A percentile compares a stretch with the other conserved stretches of the same genome.
Conservation (phyloP, 2,329 filamentous ascomycete genomes). For the Clonostachys solani region DNA sequence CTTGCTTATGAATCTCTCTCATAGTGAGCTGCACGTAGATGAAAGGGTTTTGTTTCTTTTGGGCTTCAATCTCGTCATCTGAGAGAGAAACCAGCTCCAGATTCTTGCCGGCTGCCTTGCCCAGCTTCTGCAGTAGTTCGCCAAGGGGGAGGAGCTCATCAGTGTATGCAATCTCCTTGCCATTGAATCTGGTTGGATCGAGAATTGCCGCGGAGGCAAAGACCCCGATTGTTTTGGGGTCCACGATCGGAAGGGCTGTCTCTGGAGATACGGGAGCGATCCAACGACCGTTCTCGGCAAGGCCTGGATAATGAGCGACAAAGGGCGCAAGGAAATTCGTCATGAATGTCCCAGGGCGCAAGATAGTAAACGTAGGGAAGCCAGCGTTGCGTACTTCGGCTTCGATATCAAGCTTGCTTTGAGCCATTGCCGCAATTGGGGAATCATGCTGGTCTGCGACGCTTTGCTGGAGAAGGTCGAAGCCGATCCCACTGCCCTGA, state of each 20-base stretch:
- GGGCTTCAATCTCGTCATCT: slow-evolving; percentile 29
- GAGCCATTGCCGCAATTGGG: slow-evolving; percentile 15
- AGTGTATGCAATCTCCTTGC: slow-evolving; percentile 30
- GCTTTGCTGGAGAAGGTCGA: slow-evolving; percentile 16
- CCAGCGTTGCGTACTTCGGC: slow-evolving; percentile 20
- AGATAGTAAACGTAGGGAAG: slow-evolving; percentile 39
- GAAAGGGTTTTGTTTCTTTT: slow-evolving; percentile 27
- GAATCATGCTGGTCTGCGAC: neutral
- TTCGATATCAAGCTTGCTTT: slow-evolving; percentile 37
- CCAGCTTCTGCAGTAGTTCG: slow-evolving; percentile 28
- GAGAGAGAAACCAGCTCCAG: slow-evolving; percentile 31
- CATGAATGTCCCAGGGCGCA: slow-evolving; percentile 48
- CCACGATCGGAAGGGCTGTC: slow-evolving; percentile 35
- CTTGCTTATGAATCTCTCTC: neutral
- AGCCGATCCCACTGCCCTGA: slow-evolving; percentile 25
- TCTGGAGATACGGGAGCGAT: slow-evolving; percentile 24
- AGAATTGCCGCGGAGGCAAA: slow-evolving; percentile 39
- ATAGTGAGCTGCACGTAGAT: slow-evolving; percentile 22
- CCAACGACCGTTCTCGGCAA: slow-evolving; percentile 30
- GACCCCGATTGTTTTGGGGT: slow-evolving; percentile 39
- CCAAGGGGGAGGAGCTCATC: slow-evolving; percentile 31
- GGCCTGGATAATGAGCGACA: slow-evolving; percentile 25
- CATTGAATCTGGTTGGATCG: slow-evolving; percentile 31
- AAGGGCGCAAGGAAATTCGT: slow-evolving; percentile 39
- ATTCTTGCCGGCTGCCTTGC: slow-evolving; percentile 21